A percentile compares a stretch with the other conserved stretches of the same genome.
Conservation (phyloP, 148 eudicot genomes). For the Euryodendron excelsum region DNA sequence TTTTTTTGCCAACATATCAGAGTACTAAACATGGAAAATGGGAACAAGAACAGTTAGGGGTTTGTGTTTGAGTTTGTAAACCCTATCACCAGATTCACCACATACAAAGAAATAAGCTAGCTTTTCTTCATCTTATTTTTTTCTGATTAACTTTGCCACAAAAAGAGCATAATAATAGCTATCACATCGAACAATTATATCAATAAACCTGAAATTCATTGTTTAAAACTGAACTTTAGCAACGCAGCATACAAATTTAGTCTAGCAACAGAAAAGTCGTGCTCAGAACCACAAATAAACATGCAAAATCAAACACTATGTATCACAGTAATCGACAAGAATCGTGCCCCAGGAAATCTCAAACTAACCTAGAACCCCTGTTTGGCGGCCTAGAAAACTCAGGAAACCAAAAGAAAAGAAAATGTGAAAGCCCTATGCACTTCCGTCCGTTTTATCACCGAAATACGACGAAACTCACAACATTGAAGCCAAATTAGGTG, state of each 20-base stretch:
- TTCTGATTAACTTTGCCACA: not conserved
- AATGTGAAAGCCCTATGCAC: not conserved
- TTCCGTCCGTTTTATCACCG: not conserved
- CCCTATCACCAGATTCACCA: not conserved
- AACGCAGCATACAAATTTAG: not conserved
- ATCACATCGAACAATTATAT: too few species aligned
- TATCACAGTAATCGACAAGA: not conserved
- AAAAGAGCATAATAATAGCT: too few species aligned
- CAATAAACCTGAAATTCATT: not conserved
- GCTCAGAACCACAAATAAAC: too few species aligned
- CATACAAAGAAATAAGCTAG: not conserved
- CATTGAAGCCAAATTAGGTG: constrained; percentile 5
- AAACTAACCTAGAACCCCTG: not conserved
- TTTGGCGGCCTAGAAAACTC: not conserved
- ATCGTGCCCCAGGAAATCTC: not conserved
- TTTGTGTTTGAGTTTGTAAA: not conserved
- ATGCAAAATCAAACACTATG: not conserved
- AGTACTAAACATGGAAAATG: not conserved
- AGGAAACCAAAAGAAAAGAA: not conserved
- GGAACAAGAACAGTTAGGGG: not conserved
- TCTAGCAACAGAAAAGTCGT: not conserved
- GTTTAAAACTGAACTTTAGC: not conserved
- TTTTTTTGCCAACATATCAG: not conserved
- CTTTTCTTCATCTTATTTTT: not conserved
- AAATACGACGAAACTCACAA: not conserved